Evolutionary conservation across 1,139 yeast species (phyloP), one percentile per base, ranked within the genome.

Genomic region (Debaryomyces robertsiae): DNA sequence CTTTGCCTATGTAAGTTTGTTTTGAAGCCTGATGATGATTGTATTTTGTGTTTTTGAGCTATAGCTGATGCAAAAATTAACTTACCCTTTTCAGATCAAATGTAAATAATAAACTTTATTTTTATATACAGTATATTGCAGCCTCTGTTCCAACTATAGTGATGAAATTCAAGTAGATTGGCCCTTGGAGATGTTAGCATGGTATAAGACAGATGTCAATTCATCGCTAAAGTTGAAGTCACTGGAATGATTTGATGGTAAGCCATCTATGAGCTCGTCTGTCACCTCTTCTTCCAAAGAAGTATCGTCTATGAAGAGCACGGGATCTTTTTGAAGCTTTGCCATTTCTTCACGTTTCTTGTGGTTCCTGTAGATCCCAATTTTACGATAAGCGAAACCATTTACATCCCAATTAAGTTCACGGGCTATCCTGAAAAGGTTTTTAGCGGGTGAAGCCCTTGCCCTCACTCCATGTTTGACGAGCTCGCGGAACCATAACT

Each of bases 401-500:
- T 47, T 60, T 18, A 58, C 63, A 2, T 58, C 58, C 76, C 76
- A 71, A 4, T 59, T 49, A 32, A 66, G 48, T 40, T 66, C 66
- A 24, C 66, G 54, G 1, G 75, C 75, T 2, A 71, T 68, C 28
- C 44, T 45, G 42, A 60, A 64, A 1, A 73, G 43, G n/a, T 61
- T 55, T 27, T 56, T 62, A 22, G 67, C 61, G 2, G 66, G 61
- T 1, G 39, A 39, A 0, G 64, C 58, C 0, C 55, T 56, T 6
- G 71, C 54, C 23, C 42, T 47, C 3, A 67, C 67, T 2, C 73
- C 75, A 40, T 60, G 56, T 18, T 53, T 55, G 3, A 65, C 61
- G 30, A 73, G 46, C 30, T 68, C 58, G n/a, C 60, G 53, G 47
- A 68, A 72, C 77, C 77, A 73, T 10, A 55, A 37, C 39, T 63